Base-by-base conservation (phyloP, 495 filamentous ascomycete species). In the Hypoxylon crocopeplum region DNA sequence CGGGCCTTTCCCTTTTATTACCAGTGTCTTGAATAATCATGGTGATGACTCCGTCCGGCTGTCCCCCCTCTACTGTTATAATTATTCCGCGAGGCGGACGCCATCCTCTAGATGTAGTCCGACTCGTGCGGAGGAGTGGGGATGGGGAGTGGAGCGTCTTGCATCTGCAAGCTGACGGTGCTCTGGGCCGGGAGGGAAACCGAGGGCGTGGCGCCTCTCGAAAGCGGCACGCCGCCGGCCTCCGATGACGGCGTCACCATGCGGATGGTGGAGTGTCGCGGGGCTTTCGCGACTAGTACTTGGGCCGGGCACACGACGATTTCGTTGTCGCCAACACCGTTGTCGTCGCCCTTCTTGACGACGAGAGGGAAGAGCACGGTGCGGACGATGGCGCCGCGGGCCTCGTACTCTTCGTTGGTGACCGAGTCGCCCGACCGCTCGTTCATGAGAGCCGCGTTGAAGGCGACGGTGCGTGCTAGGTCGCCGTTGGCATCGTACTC, bases 401-500 rank as follows among this genome's bases (percentile, higher is more conserved):
- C 76, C 72, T 97, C 89, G 16, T 97, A 82, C 17, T 90, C 87
- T 20, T 91, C 87, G 59, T 93, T 92, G 36, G 72, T 55, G 15
- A 64, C 21, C 17, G 72, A 78, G 38, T 86, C 82, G 17, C 88
- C 87, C 25, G 84, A 88, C 19, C 91, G 88, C 76, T 97, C 94
- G 65, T 96, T 93, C 94, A 98, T 98, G 40, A 93, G 78, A 7
- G 84, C 79, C 0, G 93, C 89, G 68, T 93, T 95, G 84, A 98
- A 98, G 47, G 77, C 77, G 12, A 96, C 87, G 37, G 91, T 89
- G 32, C 87, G 88, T 25, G 81, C 80, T 13, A 98, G 84, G 64
- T 97, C 93, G 64, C 94, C 94, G 57, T 91, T 88, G 59, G 86
- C 88, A 73, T 98, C 93, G 75, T 94, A 98, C 66, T 96, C 91